Base-by-base conservation (phyloP, 106 monocot genomes). In the Hemerocallis citrina region DNA sequence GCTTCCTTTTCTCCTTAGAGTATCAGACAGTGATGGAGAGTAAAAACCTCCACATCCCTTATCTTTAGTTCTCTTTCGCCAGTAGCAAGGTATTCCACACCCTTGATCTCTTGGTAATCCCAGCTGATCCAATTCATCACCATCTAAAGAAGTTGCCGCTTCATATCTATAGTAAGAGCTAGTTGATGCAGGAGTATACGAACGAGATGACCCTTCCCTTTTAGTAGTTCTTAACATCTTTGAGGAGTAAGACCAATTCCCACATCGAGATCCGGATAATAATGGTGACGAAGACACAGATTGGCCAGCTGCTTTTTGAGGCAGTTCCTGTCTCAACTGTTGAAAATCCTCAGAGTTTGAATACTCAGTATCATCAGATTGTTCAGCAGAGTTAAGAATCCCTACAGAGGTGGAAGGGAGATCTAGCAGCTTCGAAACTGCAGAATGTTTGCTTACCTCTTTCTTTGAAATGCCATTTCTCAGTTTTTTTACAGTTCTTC, bases 1-100 rank as follows among this genome's bases (percentile, higher is more conserved):
- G 31, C 75, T 79, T 49, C 88, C 82, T 69, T 72, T 85, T 81
- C 68, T 82, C 66, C 72, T 77, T 6, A 84, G 63, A 50, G 67
- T 86, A 62, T 86, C 86, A 45, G 81, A 89, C 17, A 91, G 52
- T 32, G 91, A 87, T 59, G 96, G 87, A 55, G 96, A 96, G 74
- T 81, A 72, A 70, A 67, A 77, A 64, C 75, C 75, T 43, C 79
- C 73, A 59, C 37, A 69, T 45, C 79, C 63, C 28, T 59, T 74
- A 65, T 65, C 69, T 70, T 78, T 82, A 67, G 62, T 52, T 71
- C 61, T 81, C 63, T 82, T 96, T 57, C 75, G 68, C 67, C 77
- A 79, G 65, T 81, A 88, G 39, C 87, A 81, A 75, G 81, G 81
- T 47, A 86, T 64, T 2, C 85, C 80, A 69, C 80, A 86, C 57